Conservation (phyloP, 75 land plant species). For the Cupressus sempervirens region DNA sequence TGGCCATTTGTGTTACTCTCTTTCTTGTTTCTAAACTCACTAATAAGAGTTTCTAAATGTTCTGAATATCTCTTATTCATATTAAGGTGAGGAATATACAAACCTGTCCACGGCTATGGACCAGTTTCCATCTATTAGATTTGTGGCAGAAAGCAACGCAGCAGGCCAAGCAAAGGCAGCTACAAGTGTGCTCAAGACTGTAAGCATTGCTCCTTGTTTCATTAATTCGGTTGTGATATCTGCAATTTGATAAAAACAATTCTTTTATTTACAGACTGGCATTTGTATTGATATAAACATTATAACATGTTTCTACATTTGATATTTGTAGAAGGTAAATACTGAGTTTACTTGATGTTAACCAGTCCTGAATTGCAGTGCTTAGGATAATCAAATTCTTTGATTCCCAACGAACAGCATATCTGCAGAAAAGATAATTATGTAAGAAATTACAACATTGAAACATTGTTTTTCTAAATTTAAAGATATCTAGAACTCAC, state of each 20-base stretch:
- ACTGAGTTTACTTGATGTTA: conserved; percentile 70
- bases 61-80: not conserved
- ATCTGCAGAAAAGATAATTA: conserved; percentile 33
- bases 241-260: conserved; percentile 14
- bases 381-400: conserved; percentile 85
- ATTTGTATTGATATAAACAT: not conserved
- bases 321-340: not conserved
- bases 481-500: not conserved
- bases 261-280: not conserved
- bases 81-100: not conserved
- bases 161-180: conserved; percentile 89
- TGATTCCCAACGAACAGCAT: conserved; percentile 93
- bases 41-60: not conserved
- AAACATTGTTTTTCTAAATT: not conserved
- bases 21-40: not conserved
- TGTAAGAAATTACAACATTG: conserved; percentile 2
- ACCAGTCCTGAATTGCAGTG: conserved; percentile 97
- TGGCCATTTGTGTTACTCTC: not conserved
- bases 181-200: conserved; percentile 77
- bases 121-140: conserved; percentile 96
- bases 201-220: conserved; percentile 95
- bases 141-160: conserved; percentile 70
- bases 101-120: conserved; percentile 94
- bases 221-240: conserved; percentile 70
- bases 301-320: conserved; percentile 5